Evolutionary conservation across 805 yeast genomes (phyloP).

Genomic region (Kregervanrija pseudodelftensis): DNA sequence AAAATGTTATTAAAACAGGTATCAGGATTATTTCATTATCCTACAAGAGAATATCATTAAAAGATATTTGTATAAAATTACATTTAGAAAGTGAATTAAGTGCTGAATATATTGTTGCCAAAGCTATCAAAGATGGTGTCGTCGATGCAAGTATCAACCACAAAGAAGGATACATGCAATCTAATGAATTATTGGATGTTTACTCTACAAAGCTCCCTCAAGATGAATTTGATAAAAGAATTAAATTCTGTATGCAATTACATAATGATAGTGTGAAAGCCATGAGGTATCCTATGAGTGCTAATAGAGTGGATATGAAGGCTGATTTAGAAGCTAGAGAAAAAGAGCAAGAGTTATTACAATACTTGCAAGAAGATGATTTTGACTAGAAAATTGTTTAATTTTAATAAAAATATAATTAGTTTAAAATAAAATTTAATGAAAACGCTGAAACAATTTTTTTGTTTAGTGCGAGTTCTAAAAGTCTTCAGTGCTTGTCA

Average conservation of each 20-base stretch:
- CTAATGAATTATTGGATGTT: conserved; percentile 77
- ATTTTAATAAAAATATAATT: no score
- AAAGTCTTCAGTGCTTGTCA: no score
- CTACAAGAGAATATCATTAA: conserved; percentile 82
- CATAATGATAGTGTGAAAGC: conserved; percentile 91
- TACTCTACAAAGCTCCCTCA: conserved; percentile 88
- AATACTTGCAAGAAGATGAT: conserved; percentile 44
- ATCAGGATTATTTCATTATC: conserved; percentile 87
- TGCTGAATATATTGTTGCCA: conserved; percentile 94
- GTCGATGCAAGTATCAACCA: conserved; percentile 92
- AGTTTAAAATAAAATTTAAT: no score
- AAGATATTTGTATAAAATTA: conserved; percentile 88
- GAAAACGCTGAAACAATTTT: no score
- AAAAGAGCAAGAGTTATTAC: conserved; percentile 38
- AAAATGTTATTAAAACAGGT: conserved; percentile 97
- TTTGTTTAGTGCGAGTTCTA: no score
- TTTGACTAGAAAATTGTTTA: conserved; percentile 5
- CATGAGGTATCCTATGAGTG: conserved; percentile 80
- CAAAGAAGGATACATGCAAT: conserved; percentile 84
- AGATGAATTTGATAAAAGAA: conserved; percentile 83
- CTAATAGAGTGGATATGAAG: conserved; percentile 42
- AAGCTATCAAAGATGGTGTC: conserved; percentile 95
- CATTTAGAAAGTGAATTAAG: conserved; percentile 91
- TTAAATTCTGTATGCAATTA: conserved; percentile 80
- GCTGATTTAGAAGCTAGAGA: conserved; percentile 49